Conservation (phyloP, 345 rosid genomes). For the Bruguiera gymnorhiza region DNA sequence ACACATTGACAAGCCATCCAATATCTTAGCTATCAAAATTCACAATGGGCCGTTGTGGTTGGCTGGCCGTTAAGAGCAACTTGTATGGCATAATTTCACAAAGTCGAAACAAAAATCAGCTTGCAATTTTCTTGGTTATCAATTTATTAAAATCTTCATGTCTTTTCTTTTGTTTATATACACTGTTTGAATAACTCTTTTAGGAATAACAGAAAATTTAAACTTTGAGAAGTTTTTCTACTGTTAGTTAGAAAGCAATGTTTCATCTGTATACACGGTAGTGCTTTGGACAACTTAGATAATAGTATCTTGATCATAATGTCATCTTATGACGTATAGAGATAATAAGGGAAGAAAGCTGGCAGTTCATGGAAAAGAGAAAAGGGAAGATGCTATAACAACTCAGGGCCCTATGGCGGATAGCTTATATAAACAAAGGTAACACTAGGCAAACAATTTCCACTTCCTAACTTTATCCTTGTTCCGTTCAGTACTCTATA, state of each 20-base stretch:
- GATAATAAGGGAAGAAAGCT: neutral
- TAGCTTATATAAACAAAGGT: too few species aligned
- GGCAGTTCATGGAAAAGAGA: neutral
- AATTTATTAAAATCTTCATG: neutral
- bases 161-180: too few species aligned
- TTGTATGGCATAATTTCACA: too few species aligned
- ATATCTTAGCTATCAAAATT: neutral
- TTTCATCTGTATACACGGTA: too few species aligned
- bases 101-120: neutral
- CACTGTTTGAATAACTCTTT: neutral
- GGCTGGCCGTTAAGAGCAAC: too few species aligned
- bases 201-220: neutral
- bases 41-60: neutral
- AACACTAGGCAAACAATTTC: too few species aligned
- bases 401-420: neutral
- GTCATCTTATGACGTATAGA: too few species aligned
- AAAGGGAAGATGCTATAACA: neutral
- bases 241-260: too few species aligned
- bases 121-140: neutral
- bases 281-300: too few species aligned
- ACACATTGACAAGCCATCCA: conserved; percentile 9
- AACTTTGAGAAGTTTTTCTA: neutral
- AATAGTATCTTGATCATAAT: too few species aligned
- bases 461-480: too few species aligned
- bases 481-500: too few species aligned